A percentile compares a stretch with the other conserved stretches of the same genome.
phyloP scores from a whole-genome alignment of 306 rosid genomes.

The Sesbania bispinosa region DNA sequence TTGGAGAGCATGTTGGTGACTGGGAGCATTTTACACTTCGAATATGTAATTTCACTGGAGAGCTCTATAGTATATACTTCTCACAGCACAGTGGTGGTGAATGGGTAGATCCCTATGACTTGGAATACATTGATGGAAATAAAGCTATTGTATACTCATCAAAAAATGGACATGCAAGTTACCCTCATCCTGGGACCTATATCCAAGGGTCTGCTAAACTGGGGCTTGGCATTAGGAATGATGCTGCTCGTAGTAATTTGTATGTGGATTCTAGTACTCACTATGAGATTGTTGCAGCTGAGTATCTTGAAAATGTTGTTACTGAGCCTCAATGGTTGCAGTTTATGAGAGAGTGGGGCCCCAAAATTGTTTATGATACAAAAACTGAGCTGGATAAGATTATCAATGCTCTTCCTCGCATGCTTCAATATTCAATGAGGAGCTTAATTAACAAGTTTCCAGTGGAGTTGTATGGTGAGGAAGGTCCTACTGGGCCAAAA shows the following conservation, averaged over 20 bases:
- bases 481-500: constrained; percentile 54
- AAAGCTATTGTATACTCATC: constrained; percentile 43
- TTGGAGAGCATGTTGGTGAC: constrained; percentile 85
- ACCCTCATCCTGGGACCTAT: constrained; percentile 38
- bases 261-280: constrained; percentile 40
- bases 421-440: constrained; percentile 28
- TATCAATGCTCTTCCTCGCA: constrained; percentile 30
- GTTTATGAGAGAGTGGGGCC: constrained; percentile 48
- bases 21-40: constrained; percentile 90
- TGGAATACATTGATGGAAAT: constrained; percentile 36
- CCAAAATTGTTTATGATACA: constrained; percentile 39
- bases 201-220: constrained; percentile 44
- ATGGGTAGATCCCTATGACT: constrained; percentile 35
- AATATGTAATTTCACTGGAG: constrained; percentile 41
- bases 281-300: constrained; percentile 46
- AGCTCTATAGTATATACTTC: constrained; percentile 37
- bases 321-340: constrained; percentile 43
- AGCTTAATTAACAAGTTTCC: constrained; percentile 33
- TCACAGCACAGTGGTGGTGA: constrained; percentile 49
- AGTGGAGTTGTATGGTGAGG: constrained; percentile 44
- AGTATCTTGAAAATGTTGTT: constrained; percentile 33
- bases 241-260: constrained; percentile 29
- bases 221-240: constrained; percentile 45
- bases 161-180: constrained; percentile 41
- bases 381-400: constrained; percentile 42